These are phyloP conservation scores for Quercus ilex DNA, from an alignment of 306 rosid genomes.

Conservation along the genomic window DNA sequence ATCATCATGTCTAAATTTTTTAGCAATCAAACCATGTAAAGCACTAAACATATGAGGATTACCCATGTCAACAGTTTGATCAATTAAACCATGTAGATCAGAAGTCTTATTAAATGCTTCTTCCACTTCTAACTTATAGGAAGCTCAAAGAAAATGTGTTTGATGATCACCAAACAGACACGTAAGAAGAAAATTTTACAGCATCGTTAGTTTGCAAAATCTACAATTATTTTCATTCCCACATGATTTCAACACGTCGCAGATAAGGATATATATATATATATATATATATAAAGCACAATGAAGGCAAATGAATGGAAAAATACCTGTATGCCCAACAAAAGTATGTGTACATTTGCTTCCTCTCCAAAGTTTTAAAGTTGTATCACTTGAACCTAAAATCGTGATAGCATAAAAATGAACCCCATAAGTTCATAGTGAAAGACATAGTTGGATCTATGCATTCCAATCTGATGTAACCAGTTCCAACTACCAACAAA, in stretches of 20 bases:
- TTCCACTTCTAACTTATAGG: background rate
- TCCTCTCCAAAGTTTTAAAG: constrained; percentile 88
- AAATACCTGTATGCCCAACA: constrained; percentile 81
- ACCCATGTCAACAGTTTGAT: background rate
- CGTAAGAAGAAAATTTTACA: background rate
- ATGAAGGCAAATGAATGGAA: background rate
- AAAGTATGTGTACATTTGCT: constrained; percentile 71
- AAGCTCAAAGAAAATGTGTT: background rate
- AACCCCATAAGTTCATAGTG: constrained; percentile 19
- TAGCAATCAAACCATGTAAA: background rate
- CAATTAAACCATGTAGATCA: background rate
- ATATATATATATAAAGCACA: background rate
- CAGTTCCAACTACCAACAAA: background rate
- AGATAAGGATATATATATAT: background rate
- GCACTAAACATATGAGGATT: background rate
- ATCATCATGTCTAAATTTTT: no score
- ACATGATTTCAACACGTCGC: background rate
- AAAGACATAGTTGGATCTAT: background rate
- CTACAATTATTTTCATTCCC: background rate
- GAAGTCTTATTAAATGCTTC: background rate
- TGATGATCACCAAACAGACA: no score
- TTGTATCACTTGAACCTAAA: constrained; percentile 84
- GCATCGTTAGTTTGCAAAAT: background rate
- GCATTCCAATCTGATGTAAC: background rate
- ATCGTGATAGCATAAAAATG: constrained; percentile 16